Conservation (phyloP, 495 filamentous ascomycete genomes). For the Lophiotrema nucula region DNA sequence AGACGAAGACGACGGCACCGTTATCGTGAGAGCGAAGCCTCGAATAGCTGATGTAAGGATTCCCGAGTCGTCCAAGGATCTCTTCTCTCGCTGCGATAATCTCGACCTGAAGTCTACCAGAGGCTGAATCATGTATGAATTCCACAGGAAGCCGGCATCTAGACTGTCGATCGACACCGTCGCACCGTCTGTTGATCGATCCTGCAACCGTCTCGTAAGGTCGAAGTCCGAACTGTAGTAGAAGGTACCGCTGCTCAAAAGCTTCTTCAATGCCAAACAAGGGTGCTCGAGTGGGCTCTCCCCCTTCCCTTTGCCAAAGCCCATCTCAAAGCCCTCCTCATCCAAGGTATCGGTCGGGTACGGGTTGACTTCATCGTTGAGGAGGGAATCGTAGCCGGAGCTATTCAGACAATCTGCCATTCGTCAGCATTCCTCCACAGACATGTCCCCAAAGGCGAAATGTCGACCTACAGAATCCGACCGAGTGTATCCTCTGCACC, state of each 20-base stretch:
- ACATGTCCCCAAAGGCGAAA: not conserved
- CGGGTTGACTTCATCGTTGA: conserved; percentile 60
- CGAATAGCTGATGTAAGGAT: conserved; percentile 92
- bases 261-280: conserved; percentile 82
- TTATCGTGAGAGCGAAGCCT: conserved; percentile 82
- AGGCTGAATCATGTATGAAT: conserved; percentile 94
- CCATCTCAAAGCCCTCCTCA: conserved; percentile 54
- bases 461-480: conserved; percentile 71
- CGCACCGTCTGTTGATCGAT: conserved; percentile 53
- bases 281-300: conserved; percentile 79
- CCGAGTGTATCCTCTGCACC: conserved; percentile 78
- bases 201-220: conserved; percentile 87
- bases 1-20: conserved; percentile 67
- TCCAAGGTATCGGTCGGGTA: conserved; percentile 53
- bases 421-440: not conserved
- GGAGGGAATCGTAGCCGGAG: conserved; percentile 71
- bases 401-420: conserved; percentile 76
- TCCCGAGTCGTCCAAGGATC: conserved; percentile 74
- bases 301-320: conserved; percentile 57
- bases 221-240: conserved; percentile 98
- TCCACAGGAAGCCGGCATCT: conserved; percentile 92
- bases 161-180: conserved; percentile 52
- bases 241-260: conserved; percentile 91
- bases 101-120: conserved; percentile 84
- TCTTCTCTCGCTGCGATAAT: conserved; percentile 67